Evolutionary conservation across 805 yeast genomes (phyloP).

Genomic region (Metschnikowia lachancei): DNA sequence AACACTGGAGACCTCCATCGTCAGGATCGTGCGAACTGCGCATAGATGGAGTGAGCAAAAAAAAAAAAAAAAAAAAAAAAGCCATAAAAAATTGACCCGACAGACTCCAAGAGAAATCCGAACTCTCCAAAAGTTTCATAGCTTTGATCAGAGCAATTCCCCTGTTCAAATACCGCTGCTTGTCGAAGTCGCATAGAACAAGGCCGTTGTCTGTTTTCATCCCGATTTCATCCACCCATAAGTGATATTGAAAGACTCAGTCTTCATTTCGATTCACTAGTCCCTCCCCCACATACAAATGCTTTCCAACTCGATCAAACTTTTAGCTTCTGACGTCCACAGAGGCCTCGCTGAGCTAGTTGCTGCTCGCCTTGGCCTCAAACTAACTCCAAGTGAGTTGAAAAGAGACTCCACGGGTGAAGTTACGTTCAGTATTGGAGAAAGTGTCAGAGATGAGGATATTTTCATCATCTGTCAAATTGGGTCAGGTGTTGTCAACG

Average conservation of each 20-base stretch:
- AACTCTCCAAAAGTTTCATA: constrained; percentile 3
- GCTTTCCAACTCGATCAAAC: constrained; percentile 71
- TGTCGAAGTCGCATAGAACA: not conserved
- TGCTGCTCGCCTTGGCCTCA: constrained; percentile 57
- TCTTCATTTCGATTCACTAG: not conserved
- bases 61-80: constrained; percentile 2
- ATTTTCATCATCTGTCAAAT: constrained; percentile 76
- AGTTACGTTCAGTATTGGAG: constrained; percentile 73
- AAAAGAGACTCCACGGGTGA: constrained; percentile 71
- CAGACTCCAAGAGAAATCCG: constrained; percentile 3
- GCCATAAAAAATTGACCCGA: constrained; percentile 1
- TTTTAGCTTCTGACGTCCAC: constrained; percentile 67
- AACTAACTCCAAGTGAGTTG: constrained; percentile 59
- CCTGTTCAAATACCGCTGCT: not conserved
- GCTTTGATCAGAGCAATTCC: not conserved
- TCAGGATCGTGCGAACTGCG: constrained; percentile 2
- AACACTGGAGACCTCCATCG: not conserved
- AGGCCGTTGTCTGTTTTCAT: not conserved
- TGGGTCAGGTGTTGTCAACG: constrained; percentile 74
- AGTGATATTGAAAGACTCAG: too few relatives aligned
- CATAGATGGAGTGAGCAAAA: constrained; percentile 4
- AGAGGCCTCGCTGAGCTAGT: constrained; percentile 69
- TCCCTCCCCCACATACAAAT: constrained; percentile 22
- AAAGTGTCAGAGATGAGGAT: constrained; percentile 83
- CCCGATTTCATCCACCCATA: too few relatives aligned